Percentiles rank a stretch among this genome's conserved stretches.
Conservation (phyloP, 805 yeast genomes). For the Wickerhamomyces canadensis region DNA sequence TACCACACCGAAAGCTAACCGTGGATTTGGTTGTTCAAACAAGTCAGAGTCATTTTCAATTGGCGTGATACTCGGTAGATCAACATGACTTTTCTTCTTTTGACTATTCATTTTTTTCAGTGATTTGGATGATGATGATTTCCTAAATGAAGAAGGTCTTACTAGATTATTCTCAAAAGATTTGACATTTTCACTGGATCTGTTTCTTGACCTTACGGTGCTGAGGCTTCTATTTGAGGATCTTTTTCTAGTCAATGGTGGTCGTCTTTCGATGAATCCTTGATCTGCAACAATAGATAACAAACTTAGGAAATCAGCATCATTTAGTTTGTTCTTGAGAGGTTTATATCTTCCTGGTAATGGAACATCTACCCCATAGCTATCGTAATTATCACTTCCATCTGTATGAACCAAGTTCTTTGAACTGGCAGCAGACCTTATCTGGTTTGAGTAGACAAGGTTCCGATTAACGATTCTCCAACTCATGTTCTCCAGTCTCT, state of each 20-base stretch:
- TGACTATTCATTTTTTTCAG: conserved; percentile 16
- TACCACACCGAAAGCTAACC: conserved; percentile 24
- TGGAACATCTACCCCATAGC: conserved; percentile 4
- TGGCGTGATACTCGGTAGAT: conserved; percentile 8
- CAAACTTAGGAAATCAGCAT: conserved; percentile 22
- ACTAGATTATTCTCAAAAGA: not conserved
- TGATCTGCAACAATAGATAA: conserved; percentile 24
- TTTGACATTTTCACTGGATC: conserved; percentile 6
- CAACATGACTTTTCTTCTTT: conserved; percentile 11
- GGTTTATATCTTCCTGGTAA: conserved; percentile 7
- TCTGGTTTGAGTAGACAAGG: conserved; percentile 15
- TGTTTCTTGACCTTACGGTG: conserved; percentile 6
- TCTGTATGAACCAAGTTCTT: not conserved
- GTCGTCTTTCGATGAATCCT: conserved; percentile 13
- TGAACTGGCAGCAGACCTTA: conserved; percentile 3
- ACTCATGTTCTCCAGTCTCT: conserved; percentile 26
- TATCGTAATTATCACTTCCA: not conserved
- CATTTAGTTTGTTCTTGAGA: conserved; percentile 18
- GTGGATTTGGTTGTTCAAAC: conserved; percentile 26
- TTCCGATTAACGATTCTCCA: conserved; percentile 28
- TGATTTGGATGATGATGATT: conserved; percentile 22
- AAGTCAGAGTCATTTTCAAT: conserved; percentile 19
- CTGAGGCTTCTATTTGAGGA: conserved; percentile 16
- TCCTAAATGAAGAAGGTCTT: conserved; percentile 18
- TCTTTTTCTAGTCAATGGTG: conserved; percentile 16